Evolutionary conservation across 2,329 filamentous ascomycete species (phyloP).

Genomic region (Mycocentrospora acerina): DNA sequence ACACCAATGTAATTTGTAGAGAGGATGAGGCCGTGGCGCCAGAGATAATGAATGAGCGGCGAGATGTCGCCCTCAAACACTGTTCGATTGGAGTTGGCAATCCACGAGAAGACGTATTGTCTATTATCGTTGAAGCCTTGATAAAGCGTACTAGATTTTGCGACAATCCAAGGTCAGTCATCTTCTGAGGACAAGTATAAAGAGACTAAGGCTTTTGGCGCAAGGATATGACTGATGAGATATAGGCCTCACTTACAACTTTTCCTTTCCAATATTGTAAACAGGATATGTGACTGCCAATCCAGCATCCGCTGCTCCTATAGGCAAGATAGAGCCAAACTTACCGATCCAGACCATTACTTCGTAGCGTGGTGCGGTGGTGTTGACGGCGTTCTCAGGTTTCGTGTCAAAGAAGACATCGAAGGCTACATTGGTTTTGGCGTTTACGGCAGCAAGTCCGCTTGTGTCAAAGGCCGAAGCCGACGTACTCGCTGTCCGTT

Average conservation of each 20-base stretch:
- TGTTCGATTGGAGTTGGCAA: conserved; percentile 1
- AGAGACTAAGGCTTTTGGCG: too few relatives aligned
- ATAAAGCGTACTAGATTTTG: conserved; percentile 1
- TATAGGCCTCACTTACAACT: conserved; percentile 1
- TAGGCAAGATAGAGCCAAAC: conserved; percentile 2
- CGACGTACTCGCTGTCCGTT: background rate
- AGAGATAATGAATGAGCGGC: conserved; percentile 4
- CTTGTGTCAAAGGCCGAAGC: background rate
- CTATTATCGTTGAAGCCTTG: conserved; percentile 5
- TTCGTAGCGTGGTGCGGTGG: conserved; percentile 4
- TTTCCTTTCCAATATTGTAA: conserved; percentile 2
- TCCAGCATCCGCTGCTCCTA: background rate
- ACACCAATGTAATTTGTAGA: conserved; percentile 3
- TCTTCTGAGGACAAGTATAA: background rate
- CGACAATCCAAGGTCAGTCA: background rate
- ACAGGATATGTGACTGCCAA: background rate
- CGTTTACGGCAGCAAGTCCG: conserved; percentile 1
- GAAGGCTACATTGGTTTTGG: conserved; percentile 5
- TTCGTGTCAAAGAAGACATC: conserved; percentile 3
- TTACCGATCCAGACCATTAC: conserved; percentile 7
- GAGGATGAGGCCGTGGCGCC: conserved; percentile 2
- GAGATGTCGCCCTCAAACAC: conserved; percentile 4
- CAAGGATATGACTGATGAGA: too few relatives aligned
- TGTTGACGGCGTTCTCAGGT: conserved; percentile 2
- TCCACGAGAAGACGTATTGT: conserved; percentile 5